Evolutionary conservation across 257 asterid genomes (phyloP).

Genomic region (Solanum appendiculatum): DNA sequence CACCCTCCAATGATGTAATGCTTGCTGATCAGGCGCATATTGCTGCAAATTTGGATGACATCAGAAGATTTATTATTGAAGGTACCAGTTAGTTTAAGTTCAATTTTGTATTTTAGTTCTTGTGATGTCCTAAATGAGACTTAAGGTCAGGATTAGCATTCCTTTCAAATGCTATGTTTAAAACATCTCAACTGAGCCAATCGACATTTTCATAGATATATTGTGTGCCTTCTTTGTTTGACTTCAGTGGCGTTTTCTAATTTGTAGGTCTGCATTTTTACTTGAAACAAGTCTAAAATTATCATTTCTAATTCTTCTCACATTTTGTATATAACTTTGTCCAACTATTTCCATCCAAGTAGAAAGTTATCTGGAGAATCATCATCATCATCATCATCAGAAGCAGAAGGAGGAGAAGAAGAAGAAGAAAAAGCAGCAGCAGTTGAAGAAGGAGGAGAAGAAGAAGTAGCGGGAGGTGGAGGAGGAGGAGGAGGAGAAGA

Average conservation of each 20-base stretch:
- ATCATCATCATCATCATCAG: too few species aligned
- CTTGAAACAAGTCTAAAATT: too few species aligned
- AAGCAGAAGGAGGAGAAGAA: too few species aligned
- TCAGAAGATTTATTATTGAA: neutral
- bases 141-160: neutral
- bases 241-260: neutral
- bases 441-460: too few species aligned
- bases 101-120: neutral
- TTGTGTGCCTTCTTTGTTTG: neutral
- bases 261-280: neutral
- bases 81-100: neutral
- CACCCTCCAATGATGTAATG: neutral
- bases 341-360: neutral
- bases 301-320: too few species aligned
- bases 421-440: too few species aligned
- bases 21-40: neutral
- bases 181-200: neutral
- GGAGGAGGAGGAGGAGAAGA: too few species aligned
- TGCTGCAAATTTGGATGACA: neutral
- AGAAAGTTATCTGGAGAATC: too few species aligned
- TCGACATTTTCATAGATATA: neutral
- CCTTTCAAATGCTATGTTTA: too few species aligned
- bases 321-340: too few species aligned
- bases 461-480: too few species aligned
- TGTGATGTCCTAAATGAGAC: neutral